These are phyloP conservation scores for Aegilops umbellulata DNA, from an alignment of 176 grass and related monocot species.

Conservation along the genomic window DNA sequence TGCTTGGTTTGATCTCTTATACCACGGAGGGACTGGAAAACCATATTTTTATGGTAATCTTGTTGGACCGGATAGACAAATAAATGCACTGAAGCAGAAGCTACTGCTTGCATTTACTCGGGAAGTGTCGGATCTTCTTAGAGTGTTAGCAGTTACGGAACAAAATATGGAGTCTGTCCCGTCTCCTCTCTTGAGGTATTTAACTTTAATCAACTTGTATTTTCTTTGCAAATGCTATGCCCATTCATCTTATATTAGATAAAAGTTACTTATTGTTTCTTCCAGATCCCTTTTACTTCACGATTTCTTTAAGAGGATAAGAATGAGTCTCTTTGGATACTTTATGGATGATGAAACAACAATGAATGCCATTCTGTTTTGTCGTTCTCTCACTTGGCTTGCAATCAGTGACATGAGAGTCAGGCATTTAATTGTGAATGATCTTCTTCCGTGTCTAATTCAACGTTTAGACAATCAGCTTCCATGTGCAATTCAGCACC, in stretches of 20 bases:
- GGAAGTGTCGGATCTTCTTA: slow-evolving; percentile 47
- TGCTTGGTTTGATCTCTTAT: slow-evolving; percentile 56
- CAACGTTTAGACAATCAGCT: background rate
- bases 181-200: slow-evolving; percentile 49
- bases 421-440: slow-evolving; percentile 50
- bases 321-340: slow-evolving; percentile 38
- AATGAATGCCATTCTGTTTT: slow-evolving; percentile 46
- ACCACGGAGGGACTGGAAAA: slow-evolving; percentile 35
- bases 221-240: background rate
- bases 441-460: slow-evolving; percentile 52
- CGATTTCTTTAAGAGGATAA: slow-evolving; percentile 40
- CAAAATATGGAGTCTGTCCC: slow-evolving; percentile 40
- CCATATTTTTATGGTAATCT: slow-evolving; percentile 53
- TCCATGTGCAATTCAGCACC: slow-evolving; percentile 37
- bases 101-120: slow-evolving; percentile 59
- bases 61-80: slow-evolving; percentile 51
- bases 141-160: slow-evolving; percentile 22
- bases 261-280: background rate
- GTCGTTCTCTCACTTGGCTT: slow-evolving; percentile 43
- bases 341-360: slow-evolving; percentile 67
- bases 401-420: slow-evolving; percentile 43
- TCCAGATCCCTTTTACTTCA: slow-evolving; percentile 49
- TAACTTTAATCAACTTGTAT: background rate
- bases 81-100: slow-evolving; percentile 50
- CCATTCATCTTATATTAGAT: background rate